Conservation (phyloP, 495 filamentous ascomycete genomes). For the Penicillium turbatum region DNA sequence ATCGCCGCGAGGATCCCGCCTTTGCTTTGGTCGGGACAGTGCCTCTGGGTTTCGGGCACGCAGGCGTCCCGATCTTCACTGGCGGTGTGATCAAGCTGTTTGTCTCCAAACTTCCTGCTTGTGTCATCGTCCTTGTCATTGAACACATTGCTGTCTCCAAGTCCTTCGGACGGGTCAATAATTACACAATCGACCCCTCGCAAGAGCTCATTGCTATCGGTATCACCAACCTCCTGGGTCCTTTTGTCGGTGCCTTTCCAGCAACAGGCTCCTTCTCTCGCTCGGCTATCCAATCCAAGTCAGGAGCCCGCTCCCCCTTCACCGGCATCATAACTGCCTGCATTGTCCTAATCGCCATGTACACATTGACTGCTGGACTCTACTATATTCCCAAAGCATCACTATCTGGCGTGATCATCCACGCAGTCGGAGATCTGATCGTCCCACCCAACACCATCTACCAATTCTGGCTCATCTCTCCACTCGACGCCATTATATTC, state of each 20-base stretch:
- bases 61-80: slow-evolving; percentile 62
- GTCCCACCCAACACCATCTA: slow-evolving; percentile 87
- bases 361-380: slow-evolving; percentile 82
- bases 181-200: slow-evolving; percentile 90
- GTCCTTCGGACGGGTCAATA: slow-evolving; percentile 90
- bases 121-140: slow-evolving; percentile 86
- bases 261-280: slow-evolving; percentile 92
- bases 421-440: slow-evolving; percentile 90
- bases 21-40: slow-evolving; percentile 71
- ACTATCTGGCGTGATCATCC: slow-evolving; percentile 91
- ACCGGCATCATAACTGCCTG: slow-evolving; percentile 82
- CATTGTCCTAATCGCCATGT: slow-evolving; percentile 85
- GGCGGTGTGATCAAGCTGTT: slow-evolving; percentile 56
- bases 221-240: slow-evolving; percentile 80
- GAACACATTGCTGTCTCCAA: slow-evolving; percentile 94
- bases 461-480: slow-evolving; percentile 88
- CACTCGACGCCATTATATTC: slow-evolving; percentile 84
- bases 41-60: slow-evolving; percentile 72
- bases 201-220: slow-evolving; percentile 95
- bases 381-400: slow-evolving; percentile 83
- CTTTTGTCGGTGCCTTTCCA: slow-evolving; percentile 87
- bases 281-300: slow-evolving; percentile 94
- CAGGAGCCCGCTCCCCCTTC: slow-evolving; percentile 85
- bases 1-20: slow-evolving; percentile 39
- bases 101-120: slow-evolving; percentile 59